A percentile compares a stretch with the other conserved stretches of the same genome.
Evolutionary conservation across 257 asterid species (phyloP).

Genomic region (Catharanthus roseus): DNA sequence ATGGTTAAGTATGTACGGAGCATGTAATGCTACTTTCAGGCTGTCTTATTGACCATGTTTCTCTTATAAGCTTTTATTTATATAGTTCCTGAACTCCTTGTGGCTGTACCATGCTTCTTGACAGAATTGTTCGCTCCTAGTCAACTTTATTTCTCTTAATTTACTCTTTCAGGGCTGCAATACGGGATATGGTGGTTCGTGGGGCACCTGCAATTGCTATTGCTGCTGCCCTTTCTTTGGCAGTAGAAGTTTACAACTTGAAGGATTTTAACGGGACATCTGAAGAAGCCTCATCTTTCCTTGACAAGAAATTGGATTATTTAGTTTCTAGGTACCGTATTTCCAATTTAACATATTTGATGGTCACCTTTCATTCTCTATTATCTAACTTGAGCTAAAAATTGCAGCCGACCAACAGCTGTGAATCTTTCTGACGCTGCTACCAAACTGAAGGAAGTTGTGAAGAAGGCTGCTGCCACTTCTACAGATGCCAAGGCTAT

Average conservation of each 20-base stretch:
- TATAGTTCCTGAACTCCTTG: not conserved
- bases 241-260: constrained; percentile 69
- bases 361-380: not conserved
- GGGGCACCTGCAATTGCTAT: constrained; percentile 99
- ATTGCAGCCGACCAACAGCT: constrained; percentile 93
- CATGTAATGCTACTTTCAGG: not conserved
- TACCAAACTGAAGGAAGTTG: constrained; percentile 59
- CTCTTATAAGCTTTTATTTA: not conserved
- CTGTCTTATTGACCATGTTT: not conserved
- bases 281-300: constrained; percentile 60
- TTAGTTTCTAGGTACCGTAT: constrained; percentile 72
- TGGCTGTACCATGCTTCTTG: not conserved
- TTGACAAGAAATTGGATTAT: constrained; percentile 61
- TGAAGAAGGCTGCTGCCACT: constrained; percentile 43
- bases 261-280: constrained; percentile 50
- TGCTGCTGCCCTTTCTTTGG: constrained; percentile 90
- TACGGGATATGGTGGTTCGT: constrained; percentile 95
- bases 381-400: not conserved
- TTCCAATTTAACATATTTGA: constrained; percentile 3
- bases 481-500: constrained; percentile 49
- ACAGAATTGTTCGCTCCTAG: not conserved
- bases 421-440: constrained; percentile 94
- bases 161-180: constrained; percentile 57
- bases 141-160: not conserved
- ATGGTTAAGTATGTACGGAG: not conserved